phyloP scores from a whole-genome alignment of 2,329 filamentous ascomycete species.

The Pyrenophora tritici-repentis region DNA sequence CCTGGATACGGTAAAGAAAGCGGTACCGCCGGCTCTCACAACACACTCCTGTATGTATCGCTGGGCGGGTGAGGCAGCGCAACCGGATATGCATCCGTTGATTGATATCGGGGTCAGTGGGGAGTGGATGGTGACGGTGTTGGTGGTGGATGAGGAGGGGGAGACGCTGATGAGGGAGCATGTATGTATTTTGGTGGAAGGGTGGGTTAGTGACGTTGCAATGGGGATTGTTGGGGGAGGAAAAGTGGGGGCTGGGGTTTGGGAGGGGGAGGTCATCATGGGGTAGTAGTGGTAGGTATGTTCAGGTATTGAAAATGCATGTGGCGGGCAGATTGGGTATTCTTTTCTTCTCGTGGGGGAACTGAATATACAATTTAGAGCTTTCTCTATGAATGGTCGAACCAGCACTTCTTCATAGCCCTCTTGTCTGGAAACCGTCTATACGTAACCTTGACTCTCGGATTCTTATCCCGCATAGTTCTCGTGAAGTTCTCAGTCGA shows the following conservation, averaged over 20 bases:
- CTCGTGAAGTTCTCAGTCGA: not conserved
- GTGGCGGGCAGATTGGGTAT: too few relatives aligned
- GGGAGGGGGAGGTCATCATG: slow-evolving; percentile 8
- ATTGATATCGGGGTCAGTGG: slow-evolving; percentile 14
- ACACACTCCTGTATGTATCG: slow-evolving; percentile 12
- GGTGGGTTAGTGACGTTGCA: slow-evolving; percentile 1
- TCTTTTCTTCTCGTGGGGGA: too few relatives aligned
- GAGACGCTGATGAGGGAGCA: not conserved
- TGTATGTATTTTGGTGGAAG: slow-evolving; percentile 5
- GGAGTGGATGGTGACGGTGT: slow-evolving; percentile 15
- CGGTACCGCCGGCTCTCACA: not conserved
- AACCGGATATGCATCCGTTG: slow-evolving; percentile 21
- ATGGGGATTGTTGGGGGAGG: not conserved
- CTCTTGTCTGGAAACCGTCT: not conserved
- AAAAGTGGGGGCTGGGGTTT: not conserved
- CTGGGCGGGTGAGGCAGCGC: slow-evolving; percentile 12
- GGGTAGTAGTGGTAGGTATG: not conserved
- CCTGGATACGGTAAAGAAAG: not conserved
- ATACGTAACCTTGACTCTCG: not conserved
- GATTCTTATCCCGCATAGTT: not conserved
- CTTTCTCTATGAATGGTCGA: too few relatives aligned
- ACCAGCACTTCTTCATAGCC: too few relatives aligned
- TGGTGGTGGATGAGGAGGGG: slow-evolving; percentile 8
- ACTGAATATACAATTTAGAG: too few relatives aligned
- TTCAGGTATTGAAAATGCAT: not conserved